Conservation (phyloP, 2,329 filamentous ascomycete genomes). For the Talaromyces sp. region DNA sequence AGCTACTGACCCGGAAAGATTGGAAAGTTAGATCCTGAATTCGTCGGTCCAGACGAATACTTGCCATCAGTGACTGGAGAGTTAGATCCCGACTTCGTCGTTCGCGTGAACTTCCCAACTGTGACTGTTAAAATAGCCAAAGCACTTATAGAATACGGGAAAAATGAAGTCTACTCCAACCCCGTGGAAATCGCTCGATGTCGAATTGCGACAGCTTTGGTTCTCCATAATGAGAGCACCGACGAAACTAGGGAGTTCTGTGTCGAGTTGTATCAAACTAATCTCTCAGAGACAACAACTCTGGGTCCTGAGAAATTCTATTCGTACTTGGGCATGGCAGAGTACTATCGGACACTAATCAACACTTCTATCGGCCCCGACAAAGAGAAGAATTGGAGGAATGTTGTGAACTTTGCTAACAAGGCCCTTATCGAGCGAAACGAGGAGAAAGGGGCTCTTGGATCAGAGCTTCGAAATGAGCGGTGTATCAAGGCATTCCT, state of each 20-base stretch:
- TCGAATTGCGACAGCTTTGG: background rate
- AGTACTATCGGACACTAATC: background rate
- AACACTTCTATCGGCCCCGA: background rate
- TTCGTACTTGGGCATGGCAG: conserved; percentile 3
- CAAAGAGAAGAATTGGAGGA: background rate
- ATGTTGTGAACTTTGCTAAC: background rate
- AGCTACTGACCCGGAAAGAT: background rate
- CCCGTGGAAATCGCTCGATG: conserved; percentile 2
- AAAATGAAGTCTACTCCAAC: conserved; percentile 1
- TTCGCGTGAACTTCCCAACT: no score
- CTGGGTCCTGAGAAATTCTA: conserved; percentile 6
- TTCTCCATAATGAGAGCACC: background rate
- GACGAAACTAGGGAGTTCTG: background rate
- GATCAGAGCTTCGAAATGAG: conserved; percentile 6
- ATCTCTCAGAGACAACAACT: background rate
- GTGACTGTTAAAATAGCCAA: background rate
- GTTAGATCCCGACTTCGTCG: no score
- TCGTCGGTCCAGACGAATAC: background rate
- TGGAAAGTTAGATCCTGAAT: background rate
- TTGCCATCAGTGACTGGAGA: background rate
- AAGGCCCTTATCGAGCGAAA: conserved; percentile 5
- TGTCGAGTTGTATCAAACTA: conserved; percentile 4
- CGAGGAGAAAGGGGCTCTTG: conserved; percentile 6
- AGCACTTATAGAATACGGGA: conserved; percentile 5
- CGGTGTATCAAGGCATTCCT: conserved; percentile 3